Evolutionary conservation across 805 yeast species (phyloP).

Genomic region (Middelhovenomyces tepae): DNA sequence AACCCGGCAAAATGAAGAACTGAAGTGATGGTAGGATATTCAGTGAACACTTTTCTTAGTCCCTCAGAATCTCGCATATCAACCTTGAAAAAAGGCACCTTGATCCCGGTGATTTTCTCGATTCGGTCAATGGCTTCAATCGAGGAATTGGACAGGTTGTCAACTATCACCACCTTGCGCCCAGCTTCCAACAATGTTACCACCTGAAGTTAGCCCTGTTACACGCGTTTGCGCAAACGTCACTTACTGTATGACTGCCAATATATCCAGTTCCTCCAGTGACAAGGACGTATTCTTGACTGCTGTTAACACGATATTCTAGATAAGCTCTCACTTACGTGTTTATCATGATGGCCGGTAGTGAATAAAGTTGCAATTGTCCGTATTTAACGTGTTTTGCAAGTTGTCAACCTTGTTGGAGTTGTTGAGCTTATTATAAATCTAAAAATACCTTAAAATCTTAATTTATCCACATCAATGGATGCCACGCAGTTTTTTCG

Average conservation of each 20-base stretch:
- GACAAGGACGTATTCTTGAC: conserved; percentile 43
- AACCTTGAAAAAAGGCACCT: conserved; percentile 44
- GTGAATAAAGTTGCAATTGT: too few relatives aligned
- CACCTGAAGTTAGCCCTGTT: conserved; percentile 15
- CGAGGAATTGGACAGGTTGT: conserved; percentile 58
- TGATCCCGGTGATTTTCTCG: conserved; percentile 42
- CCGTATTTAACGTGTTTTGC: too few relatives aligned
- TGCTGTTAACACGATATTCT: neutral
- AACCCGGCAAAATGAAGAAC: conserved; percentile 77
- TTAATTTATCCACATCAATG: too few relatives aligned
- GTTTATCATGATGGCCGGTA: too few relatives aligned
- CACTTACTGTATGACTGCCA: conserved; percentile 67
- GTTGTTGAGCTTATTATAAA: too few relatives aligned
- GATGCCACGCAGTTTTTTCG: too few relatives aligned
- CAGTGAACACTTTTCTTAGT: conserved; percentile 39
- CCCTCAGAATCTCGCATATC: conserved; percentile 48
- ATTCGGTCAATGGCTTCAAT: conserved; percentile 57
- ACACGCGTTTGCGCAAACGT: too few relatives aligned
- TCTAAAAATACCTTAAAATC: too few relatives aligned
- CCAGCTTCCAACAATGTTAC: conserved; percentile 54
- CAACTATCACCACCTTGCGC: conserved; percentile 63
- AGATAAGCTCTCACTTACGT: too few relatives aligned
- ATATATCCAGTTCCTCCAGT: conserved; percentile 87
- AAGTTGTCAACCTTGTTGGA: too few relatives aligned
- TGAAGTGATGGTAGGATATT: conserved; percentile 40